Evolutionary conservation across 2,329 filamentous ascomycete species (phyloP).

Genomic region (Purpureocillium takamizusanense): DNA sequence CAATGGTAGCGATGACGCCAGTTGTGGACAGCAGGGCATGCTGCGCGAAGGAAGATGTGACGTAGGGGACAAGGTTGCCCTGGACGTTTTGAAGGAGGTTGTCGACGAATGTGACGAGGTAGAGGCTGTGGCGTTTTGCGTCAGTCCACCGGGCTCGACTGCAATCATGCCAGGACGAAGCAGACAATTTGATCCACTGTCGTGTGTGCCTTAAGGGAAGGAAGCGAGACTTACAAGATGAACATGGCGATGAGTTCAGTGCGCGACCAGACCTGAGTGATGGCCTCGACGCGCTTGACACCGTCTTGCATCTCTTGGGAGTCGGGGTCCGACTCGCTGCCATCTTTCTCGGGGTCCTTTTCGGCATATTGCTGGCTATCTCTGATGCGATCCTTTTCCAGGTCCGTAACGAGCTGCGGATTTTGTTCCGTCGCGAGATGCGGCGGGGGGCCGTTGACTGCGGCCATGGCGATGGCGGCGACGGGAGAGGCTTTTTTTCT

Average conservation of each 20-base stretch:
- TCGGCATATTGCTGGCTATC: neutral
- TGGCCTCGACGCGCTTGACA: conserved; percentile 26
- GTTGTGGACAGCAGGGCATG: conserved; percentile 61
- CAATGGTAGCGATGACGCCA: conserved; percentile 45
- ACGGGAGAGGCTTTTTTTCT: neutral
- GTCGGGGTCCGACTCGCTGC: conserved; percentile 3
- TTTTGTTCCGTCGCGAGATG: neutral
- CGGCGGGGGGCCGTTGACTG: neutral
- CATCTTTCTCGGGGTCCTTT: neutral
- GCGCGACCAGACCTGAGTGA: conserved; percentile 27
- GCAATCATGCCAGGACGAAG: too few relatives aligned
- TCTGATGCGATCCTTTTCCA: neutral
- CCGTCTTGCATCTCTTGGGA: conserved; percentile 23
- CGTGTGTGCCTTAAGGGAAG: too few relatives aligned
- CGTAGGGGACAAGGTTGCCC: conserved; percentile 49
- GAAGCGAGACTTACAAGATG: conserved; percentile 20
- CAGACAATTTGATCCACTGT: too few relatives aligned
- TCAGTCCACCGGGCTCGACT: neutral
- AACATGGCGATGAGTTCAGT: conserved; percentile 26
- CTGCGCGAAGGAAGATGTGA: conserved; percentile 54
- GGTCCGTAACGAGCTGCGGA: neutral
- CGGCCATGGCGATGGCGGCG: neutral
- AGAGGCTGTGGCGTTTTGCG: conserved; percentile 19
- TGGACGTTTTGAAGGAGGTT: conserved; percentile 25
- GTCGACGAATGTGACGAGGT: conserved; percentile 28